A percentile compares a stretch with the other conserved stretches of the same genome.
These are phyloP conservation scores for Geotrichum klebahnii DNA, from an alignment of 1,139 yeast species.

Conservation along the genomic window DNA sequence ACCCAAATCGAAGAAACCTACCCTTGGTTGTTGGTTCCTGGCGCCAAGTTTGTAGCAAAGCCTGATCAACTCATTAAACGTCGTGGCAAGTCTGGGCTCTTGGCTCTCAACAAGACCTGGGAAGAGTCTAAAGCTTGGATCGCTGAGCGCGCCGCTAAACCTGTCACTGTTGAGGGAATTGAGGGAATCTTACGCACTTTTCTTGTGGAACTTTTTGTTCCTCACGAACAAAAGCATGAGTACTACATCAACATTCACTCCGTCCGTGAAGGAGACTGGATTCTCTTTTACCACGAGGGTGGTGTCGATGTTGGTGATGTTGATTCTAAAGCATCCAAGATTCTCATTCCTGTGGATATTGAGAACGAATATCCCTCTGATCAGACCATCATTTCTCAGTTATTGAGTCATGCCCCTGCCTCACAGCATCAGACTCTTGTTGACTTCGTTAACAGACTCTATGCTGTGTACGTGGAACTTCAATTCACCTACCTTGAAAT, in stretches of 20 bases:
- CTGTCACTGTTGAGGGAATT: conserved; percentile 43
- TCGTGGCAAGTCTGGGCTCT: conserved; percentile 46
- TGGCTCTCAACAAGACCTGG: conserved; percentile 47
- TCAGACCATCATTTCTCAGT: conserved; percentile 35
- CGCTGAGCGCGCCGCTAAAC: conserved; percentile 43
- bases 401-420: conserved; percentile 42
- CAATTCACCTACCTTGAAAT: conserved; percentile 48
- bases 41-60: conserved; percentile 45
- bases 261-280: conserved; percentile 48
- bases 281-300: conserved; percentile 48
- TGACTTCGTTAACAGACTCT: conserved; percentile 46
- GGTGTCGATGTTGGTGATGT: conserved; percentile 50
- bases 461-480: conserved; percentile 47
- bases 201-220: conserved; percentile 47
- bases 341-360: conserved; percentile 45
- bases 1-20: conserved; percentile 40
- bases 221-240: conserved; percentile 46
- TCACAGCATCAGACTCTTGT: conserved; percentile 43
- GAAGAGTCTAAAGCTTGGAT: conserved; percentile 45
- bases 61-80: conserved; percentile 49
- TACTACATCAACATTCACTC: conserved; percentile 49
- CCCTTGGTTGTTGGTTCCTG: conserved; percentile 43
- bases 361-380: conserved; percentile 43
- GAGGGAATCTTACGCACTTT: conserved; percentile 43
- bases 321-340: conserved; percentile 46